Evolutionary conservation across 208 protist genomes (phyloP).

Genomic region (Acanthamoeba castellanii): DNA sequence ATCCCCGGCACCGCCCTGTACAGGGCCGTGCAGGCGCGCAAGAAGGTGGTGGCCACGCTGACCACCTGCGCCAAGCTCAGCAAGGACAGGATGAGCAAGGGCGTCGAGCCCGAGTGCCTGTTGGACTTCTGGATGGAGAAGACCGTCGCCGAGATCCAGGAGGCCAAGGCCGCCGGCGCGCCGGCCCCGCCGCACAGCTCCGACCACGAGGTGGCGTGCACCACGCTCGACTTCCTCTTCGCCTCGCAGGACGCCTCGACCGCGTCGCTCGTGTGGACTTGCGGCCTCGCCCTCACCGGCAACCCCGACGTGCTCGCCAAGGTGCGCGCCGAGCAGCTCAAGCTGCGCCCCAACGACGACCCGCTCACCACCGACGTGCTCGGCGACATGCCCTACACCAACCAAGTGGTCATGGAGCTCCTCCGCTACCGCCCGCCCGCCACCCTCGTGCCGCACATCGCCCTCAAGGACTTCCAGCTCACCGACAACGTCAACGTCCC

Average conservation of each 20-base stretch:
- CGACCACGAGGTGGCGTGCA: slow-evolving; percentile 93
- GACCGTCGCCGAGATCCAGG: slow-evolving; percentile 86
- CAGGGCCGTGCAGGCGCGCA: slow-evolving; percentile 93
- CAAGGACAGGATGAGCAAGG: slow-evolving; percentile 80
- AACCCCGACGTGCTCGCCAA: slow-evolving; percentile 92
- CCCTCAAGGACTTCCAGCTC: slow-evolving; percentile 84
- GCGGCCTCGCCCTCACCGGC: slow-evolving; percentile 93
- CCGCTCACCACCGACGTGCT: slow-evolving; percentile 91
- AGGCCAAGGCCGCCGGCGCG: slow-evolving; percentile 87
- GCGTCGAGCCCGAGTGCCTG: slow-evolving; percentile 92
- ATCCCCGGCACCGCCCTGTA: slow-evolving; percentile 94
- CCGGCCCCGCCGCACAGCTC: slow-evolving; percentile 89
- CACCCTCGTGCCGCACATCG: slow-evolving; percentile 86
- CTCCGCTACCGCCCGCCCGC: slow-evolving; percentile 87
- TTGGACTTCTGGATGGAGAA: slow-evolving; percentile 94
- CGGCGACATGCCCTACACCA: slow-evolving; percentile 93
- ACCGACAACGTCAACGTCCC: slow-evolving; percentile 84
- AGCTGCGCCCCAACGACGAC: slow-evolving; percentile 91
- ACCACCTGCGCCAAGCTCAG: slow-evolving; percentile 88
- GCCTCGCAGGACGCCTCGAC: slow-evolving; percentile 92
- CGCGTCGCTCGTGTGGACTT: slow-evolving; percentile 91
- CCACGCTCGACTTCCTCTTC: slow-evolving; percentile 95
- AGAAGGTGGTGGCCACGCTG: slow-evolving; percentile 92
- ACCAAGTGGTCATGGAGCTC: slow-evolving; percentile 88
- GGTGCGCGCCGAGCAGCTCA: slow-evolving; percentile 93